phyloP scores from a whole-genome alignment of 495 filamentous ascomycete genomes.

The Copromyces sp. region DNA sequence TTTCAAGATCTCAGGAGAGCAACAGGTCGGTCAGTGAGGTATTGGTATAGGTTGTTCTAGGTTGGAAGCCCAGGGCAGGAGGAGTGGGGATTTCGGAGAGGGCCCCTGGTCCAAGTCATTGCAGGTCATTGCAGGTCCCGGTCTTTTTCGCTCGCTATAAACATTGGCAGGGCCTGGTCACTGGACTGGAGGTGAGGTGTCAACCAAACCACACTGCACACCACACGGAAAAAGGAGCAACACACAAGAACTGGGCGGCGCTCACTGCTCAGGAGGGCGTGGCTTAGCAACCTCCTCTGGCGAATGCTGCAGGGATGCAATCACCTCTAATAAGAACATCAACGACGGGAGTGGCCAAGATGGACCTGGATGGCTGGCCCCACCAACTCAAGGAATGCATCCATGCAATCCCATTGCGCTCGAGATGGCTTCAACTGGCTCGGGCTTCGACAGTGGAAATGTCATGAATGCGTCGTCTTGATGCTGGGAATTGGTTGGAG shows the following conservation, averaged over 20 bases:
- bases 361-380: not conserved
- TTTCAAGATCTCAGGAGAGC: slow-evolving; percentile 19
- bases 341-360: not conserved
- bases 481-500: not conserved
- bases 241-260: not conserved
- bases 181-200: not conserved
- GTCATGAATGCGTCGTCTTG: not conserved
- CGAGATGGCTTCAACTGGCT: not conserved
- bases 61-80: not conserved
- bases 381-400: not conserved
- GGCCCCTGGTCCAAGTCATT: not conserved
- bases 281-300: not conserved
- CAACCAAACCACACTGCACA: not conserved
- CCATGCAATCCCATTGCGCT: not conserved
- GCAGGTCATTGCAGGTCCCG: not conserved
- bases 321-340: not conserved
- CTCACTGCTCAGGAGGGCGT: not conserved
- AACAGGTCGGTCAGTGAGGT: not conserved
- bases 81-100: not conserved
- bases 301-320: not conserved
- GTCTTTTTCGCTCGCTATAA: not conserved
- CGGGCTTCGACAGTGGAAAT: not conserved
- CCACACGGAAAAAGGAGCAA: not conserved
- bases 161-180: not conserved
- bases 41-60: not conserved